Evolutionary conservation across 352 stramenopile genomes (phyloP).

Genomic region (Globisporangium iwayamae): DNA sequence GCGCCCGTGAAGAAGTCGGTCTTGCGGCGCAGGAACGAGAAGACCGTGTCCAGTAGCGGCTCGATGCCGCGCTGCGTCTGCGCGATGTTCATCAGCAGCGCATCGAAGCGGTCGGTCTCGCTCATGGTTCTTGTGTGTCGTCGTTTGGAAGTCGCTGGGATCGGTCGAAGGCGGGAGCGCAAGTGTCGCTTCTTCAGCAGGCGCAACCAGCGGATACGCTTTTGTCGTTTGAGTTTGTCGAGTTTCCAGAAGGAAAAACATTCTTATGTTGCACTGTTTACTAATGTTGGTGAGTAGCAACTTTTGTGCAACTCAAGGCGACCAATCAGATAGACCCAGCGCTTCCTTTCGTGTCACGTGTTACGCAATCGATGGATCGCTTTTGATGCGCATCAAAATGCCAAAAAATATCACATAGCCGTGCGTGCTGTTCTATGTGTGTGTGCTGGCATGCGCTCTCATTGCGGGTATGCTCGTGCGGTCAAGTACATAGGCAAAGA

Average conservation of each 20-base stretch:
- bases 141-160: slow-evolving; percentile 7
- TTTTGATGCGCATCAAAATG: slow-evolving; percentile 3
- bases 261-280: background rate
- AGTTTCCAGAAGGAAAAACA: slow-evolving; percentile 5
- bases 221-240: background rate
- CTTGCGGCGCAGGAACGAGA: slow-evolving; percentile 98
- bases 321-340: background rate
- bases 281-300: background rate
- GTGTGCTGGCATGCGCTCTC: background rate
- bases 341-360: background rate
- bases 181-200: slow-evolving; percentile 6
- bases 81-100: slow-evolving; percentile 96
- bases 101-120: slow-evolving; percentile 88
- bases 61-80: slow-evolving; percentile 97
- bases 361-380: background rate
- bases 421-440: background rate
- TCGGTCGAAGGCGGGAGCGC: background rate
- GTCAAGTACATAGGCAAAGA: background rate
- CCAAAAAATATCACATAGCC: background rate
- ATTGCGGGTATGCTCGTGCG: background rate
- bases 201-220: slow-evolving; percentile 1
- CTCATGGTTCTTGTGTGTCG: slow-evolving; percentile 31
- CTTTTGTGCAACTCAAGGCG: background rate
- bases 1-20: slow-evolving; percentile 98
- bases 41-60: slow-evolving; percentile 96